Evolutionary conservation across 1,139 yeast genomes (phyloP).

Genomic region (Hemisphaericaspora xylanilytica): DNA sequence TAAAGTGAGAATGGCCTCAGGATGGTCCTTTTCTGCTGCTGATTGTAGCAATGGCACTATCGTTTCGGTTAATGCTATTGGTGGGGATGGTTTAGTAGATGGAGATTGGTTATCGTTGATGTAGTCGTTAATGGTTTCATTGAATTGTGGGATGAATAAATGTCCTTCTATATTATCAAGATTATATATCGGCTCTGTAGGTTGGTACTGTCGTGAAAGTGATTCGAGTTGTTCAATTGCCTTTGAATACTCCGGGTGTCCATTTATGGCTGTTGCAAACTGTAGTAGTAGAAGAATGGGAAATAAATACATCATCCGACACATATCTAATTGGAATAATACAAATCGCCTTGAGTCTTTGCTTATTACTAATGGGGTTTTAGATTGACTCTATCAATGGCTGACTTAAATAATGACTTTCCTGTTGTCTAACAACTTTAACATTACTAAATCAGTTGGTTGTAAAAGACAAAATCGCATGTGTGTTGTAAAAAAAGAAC

Average conservation of each 20-base stretch:
- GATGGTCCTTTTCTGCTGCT: slow-evolving; percentile 19
- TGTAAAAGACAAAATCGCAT: no score
- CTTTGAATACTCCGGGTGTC: not conserved
- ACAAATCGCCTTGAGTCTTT: no score
- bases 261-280: not conserved
- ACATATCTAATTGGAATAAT: no score
- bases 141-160: slow-evolving; percentile 24
- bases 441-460: no score
- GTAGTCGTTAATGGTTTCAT: slow-evolving; percentile 17
- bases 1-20: slow-evolving; percentile 26
- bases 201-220: slow-evolving; percentile 3
- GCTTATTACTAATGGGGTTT: no score
- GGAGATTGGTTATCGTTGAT: slow-evolving; percentile 1
- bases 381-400: no score
- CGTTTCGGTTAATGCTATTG: slow-evolving; percentile 10
- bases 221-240: slow-evolving; percentile 11
- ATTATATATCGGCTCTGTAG: slow-evolving; percentile 17
- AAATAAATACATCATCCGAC: not conserved
- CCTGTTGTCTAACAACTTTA: no score
- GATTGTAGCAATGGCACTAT: slow-evolving; percentile 21
- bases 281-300: not conserved
- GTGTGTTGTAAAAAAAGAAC: not conserved
- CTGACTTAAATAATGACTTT: no score
- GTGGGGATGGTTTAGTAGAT: slow-evolving; percentile 6
- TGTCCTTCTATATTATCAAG: slow-evolving; percentile 25